Base-by-base conservation (phyloP, 2,329 filamentous ascomycete species). In the Metarhizium album region DNA sequence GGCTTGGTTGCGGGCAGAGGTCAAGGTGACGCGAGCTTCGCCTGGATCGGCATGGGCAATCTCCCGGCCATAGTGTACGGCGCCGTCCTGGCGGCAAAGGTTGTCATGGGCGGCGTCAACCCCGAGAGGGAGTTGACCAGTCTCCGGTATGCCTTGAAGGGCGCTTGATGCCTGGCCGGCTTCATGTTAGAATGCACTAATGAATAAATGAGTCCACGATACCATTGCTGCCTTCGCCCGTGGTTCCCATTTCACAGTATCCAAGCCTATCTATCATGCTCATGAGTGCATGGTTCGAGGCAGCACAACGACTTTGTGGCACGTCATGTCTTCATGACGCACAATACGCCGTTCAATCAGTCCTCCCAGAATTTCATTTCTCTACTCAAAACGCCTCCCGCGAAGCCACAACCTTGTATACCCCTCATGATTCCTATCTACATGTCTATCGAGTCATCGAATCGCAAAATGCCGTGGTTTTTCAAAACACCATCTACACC, bases 361-460 rank as follows among this genome's bases (percentile, higher is more conserved):
- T 24, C 20, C 13, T 23, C 14, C 14, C 11, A n/a, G 24, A 24
- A 23, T 23, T 3, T 13, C 4, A 24, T 23, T 11, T 13, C 40
- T 23, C 40, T 16, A 23, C 3, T 23, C 40, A 23, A 5, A 23
- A 23, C 7, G 14, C 40, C 40, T 23, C 20, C 8, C 40, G 35
- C 27, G 31, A 29, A 40, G 23, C 46, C 24, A 43, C 42, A 18
- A 42, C 24, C 33, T 48, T 3, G 13, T 16, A 6, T 50, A 42
- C 42, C 52, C n/a, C 38, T 42, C 46, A 24, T 24, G 20, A 27
- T 11, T 43, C 47, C n/a, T 58, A 67, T 59, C 67, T 71, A 81
- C 66, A 81, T 75, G 62, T 90, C 86, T 73, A 97, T 89, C 55
- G 85, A 89, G 69, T 96, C 90, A 65, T 91, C 94, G 68, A 98